phyloP scores from a whole-genome alignment of 2,329 filamentous ascomycete genomes.

The Graphilbum fragrans region DNA sequence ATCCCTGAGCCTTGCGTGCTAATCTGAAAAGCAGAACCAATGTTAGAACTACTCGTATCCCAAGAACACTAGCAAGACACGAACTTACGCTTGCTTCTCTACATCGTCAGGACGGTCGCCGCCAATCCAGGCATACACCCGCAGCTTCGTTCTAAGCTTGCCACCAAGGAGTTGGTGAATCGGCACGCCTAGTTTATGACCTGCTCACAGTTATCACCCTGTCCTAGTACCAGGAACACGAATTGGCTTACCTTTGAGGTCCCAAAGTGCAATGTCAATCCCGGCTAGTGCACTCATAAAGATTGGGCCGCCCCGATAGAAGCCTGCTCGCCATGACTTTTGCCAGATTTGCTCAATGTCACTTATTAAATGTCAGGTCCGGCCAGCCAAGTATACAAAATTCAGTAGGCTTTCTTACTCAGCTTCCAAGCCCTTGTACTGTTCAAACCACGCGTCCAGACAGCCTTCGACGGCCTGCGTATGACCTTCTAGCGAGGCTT shows the following conservation, averaged over 20 bases:
- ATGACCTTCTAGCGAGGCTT: constrained; percentile 55
- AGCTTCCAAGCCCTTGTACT: constrained; percentile 49
- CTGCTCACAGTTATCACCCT: background rate
- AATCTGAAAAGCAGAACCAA: too few species aligned
- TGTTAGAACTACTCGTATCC: background rate
- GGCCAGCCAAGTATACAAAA: background rate
- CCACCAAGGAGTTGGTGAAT: constrained; percentile 56
- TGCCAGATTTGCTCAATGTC: constrained; percentile 65
- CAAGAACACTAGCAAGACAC: too few species aligned
- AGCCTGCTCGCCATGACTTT: constrained; percentile 48
- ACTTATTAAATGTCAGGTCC: constrained; percentile 22
- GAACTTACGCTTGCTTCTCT: constrained; percentile 36
- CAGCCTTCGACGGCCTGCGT: constrained; percentile 54
- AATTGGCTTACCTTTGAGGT: constrained; percentile 43
- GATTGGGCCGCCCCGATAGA: constrained; percentile 59
- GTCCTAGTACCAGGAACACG: too few species aligned
- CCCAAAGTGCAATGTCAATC: constrained; percentile 61
- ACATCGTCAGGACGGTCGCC: constrained; percentile 53
- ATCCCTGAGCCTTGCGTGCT: constrained; percentile 40
- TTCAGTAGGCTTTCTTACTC: constrained; percentile 28
- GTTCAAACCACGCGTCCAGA: constrained; percentile 44
- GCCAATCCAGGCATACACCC: constrained; percentile 59
- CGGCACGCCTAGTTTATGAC: constrained; percentile 31
- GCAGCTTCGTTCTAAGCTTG: constrained; percentile 49
- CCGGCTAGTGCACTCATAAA: constrained; percentile 62